Percentiles rank a stretch among this genome's conserved stretches.
Evolutionary conservation across 352 stramenopile species (phyloP).

Genomic region (Thalassiosira pacifica): DNA sequence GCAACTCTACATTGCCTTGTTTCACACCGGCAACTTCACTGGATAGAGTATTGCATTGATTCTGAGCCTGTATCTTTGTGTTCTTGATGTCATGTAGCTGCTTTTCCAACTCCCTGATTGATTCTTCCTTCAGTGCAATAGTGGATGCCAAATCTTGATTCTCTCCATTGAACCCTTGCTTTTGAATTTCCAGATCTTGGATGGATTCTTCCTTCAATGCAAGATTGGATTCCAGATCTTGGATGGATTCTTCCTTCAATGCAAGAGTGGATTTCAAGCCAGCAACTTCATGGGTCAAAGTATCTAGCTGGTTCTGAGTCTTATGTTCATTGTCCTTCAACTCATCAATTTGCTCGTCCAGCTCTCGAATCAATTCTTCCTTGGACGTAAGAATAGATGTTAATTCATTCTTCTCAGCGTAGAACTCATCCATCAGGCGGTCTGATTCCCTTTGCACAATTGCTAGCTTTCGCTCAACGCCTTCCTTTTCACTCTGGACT

Average conservation of each 20-base stretch:
- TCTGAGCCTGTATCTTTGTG: neutral
- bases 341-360: slow-evolving; percentile 35
- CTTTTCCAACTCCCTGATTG: slow-evolving; percentile 9
- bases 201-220: slow-evolving; percentile 22
- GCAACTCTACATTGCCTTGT: slow-evolving; percentile 16
- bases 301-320: slow-evolving; percentile 12
- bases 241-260: slow-evolving; percentile 20
- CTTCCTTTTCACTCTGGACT: slow-evolving; percentile 54
- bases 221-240: neutral
- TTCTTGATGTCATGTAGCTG: slow-evolving; percentile 11
- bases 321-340: slow-evolving; percentile 17
- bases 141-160: slow-evolving; percentile 13
- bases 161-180: slow-evolving; percentile 1
- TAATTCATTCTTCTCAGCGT: slow-evolving; percentile 55
- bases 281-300: slow-evolving; percentile 11
- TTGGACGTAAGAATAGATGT: slow-evolving; percentile 42
- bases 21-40: slow-evolving; percentile 35
- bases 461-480: slow-evolving; percentile 38
- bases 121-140: slow-evolving; percentile 37
- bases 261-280: slow-evolving; percentile 9
- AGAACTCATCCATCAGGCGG: slow-evolving; percentile 47
- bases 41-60: neutral
- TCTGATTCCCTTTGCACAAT: slow-evolving; percentile 47
- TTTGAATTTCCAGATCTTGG: neutral
- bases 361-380: slow-evolving; percentile 21